Percentiles rank a stretch among this genome's conserved stretches.
phyloP scores from a whole-genome alignment of 805 yeast species.

The Yamadazyma takamatsuzukensis region DNA sequence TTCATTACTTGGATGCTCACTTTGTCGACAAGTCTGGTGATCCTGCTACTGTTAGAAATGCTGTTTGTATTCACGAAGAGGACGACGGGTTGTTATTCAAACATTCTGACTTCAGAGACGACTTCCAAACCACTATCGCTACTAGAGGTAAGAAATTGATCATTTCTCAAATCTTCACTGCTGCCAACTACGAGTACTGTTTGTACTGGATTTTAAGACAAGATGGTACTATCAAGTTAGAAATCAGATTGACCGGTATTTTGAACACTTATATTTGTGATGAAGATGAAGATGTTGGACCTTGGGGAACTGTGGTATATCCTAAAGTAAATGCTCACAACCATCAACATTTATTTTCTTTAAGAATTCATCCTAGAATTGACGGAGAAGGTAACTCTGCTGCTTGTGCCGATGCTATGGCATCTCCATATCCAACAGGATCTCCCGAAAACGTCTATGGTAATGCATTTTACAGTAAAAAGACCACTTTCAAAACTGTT shows the following conservation, averaged over 20 bases:
- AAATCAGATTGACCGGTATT: slow-evolving; percentile 77
- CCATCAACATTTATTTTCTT: slow-evolving; percentile 79
- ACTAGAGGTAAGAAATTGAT: slow-evolving; percentile 73
- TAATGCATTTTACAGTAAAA: slow-evolving; percentile 67
- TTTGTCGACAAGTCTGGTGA: slow-evolving; percentile 66
- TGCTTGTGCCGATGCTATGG: slow-evolving; percentile 59
- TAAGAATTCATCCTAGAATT: slow-evolving; percentile 75
- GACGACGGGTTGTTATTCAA: slow-evolving; percentile 77
- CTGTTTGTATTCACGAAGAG: slow-evolving; percentile 82
- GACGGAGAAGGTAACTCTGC: slow-evolving; percentile 80
- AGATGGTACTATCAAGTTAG: slow-evolving; percentile 80
- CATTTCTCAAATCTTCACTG: slow-evolving; percentile 79
- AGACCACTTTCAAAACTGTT: slow-evolving; percentile 65
- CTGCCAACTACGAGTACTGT: slow-evolving; percentile 84
- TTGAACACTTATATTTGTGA: slow-evolving; percentile 67
- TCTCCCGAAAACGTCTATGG: slow-evolving; percentile 73
- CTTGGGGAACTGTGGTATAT: slow-evolving; percentile 79
- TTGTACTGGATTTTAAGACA: slow-evolving; percentile 80
- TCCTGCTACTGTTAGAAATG: slow-evolving; percentile 68
- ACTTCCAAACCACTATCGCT: slow-evolving; percentile 67
- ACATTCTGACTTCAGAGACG: slow-evolving; percentile 83
- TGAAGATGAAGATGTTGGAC: slow-evolving; percentile 63
- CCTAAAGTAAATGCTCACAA: slow-evolving; percentile 82
- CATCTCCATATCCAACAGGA: slow-evolving; percentile 59
- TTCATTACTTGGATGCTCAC: slow-evolving; percentile 79